These are phyloP conservation scores for Fusarium heterosporum DNA, from an alignment of 2,329 filamentous ascomycete genomes.

Conservation along the genomic window DNA sequence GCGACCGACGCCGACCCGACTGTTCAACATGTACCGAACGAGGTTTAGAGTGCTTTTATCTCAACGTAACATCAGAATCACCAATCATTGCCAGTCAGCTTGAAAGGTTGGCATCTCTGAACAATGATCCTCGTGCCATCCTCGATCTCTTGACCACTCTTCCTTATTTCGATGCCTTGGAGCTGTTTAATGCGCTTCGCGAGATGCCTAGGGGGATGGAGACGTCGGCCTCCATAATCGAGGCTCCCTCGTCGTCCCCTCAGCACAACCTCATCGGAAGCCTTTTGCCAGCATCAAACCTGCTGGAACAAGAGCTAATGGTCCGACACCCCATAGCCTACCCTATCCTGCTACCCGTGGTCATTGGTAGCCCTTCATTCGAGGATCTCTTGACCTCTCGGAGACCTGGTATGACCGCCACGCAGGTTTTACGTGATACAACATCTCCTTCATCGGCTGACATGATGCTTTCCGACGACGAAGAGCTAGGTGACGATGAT, in stretches of 20 bases:
- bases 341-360: neutral
- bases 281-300: neutral
- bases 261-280: neutral
- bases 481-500: too few relatives aligned
- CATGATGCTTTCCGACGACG: too few relatives aligned
- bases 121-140: neutral
- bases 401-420: neutral
- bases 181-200: neutral
- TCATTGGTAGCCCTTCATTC: neutral
- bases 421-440: neutral
- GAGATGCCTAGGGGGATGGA: neutral
- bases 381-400: neutral
- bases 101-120: neutral
- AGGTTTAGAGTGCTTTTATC: neutral
- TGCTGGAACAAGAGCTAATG: slow-evolving; percentile 8
- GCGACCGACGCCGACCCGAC: neutral
- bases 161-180: slow-evolving; percentile 3
- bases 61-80: too few relatives aligned
- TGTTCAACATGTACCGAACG: slow-evolving; percentile 2
- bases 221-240: neutral
- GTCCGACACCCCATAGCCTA: neutral
- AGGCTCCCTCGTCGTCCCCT: neutral
- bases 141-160: neutral
- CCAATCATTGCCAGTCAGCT: neutral
- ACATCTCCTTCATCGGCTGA: neutral